Evolutionary conservation across 2,329 filamentous ascomycete species (phyloP), one percentile per base, ranked within the genome.

Genomic region (Chrysosphaeria jannelii): DNA sequence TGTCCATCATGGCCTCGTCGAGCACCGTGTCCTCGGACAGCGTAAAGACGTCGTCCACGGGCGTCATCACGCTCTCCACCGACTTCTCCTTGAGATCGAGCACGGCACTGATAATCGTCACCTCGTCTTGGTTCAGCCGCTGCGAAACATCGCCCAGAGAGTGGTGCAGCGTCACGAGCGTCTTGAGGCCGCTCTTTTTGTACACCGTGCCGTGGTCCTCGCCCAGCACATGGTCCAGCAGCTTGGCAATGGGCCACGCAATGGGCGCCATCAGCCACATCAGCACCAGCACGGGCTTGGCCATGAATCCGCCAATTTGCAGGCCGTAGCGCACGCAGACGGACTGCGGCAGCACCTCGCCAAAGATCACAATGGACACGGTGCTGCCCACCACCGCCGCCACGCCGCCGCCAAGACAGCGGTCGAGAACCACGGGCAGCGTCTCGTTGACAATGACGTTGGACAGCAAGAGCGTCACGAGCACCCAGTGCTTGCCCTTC

Each of bases 371-470:
- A 44, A 97, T 93, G 30, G 93, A 49, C 9, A 88, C 61, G 1
- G 85, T 97, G 50, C 76, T 88, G 36, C 79, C 78, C 24, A 93
- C 56, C 12, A 93, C 76, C 29, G 85, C 85, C 29, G 81, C 79
- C 52, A 88, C 79, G 31, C 85, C 85, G 33, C 85, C 85, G 14
- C 85, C 85, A 10, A 97, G 59, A 27, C 78, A 90, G 27, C 85
- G 58, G 45, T 97, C 85, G 24, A 97, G 58, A 8, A 97, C 75
- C 30, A 97, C 90, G 14, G 85, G 85, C 9, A 91, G 53, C 3
- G 81, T 88, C 47, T 93, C 85, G 43, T 97, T 93, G 33, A 88
- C 89, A 36, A 97, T 88, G 39, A 97, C 85, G 42, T 97, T 97
- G 42, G 78, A 78, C 26, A 97, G 52, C 6, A 97, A 57, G 13